phyloP scores from a whole-genome alignment of 2,329 filamentous ascomycete genomes.

The Graphilbum ipis-grandicollis region DNA sequence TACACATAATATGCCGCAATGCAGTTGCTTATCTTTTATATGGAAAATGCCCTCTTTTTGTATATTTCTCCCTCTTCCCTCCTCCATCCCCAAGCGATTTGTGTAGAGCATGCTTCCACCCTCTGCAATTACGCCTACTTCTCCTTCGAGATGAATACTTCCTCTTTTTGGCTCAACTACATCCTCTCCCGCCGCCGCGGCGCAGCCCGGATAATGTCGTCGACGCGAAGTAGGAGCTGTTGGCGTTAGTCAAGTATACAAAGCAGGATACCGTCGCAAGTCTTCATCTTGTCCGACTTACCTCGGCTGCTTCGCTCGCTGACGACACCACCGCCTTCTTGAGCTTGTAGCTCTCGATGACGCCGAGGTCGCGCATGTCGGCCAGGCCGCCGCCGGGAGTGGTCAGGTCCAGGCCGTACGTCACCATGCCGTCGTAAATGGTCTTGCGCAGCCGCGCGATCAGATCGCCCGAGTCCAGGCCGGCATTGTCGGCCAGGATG shows the following conservation, averaged over 20 bases:
- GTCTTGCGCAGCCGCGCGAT: constrained; percentile 82
- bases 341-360: constrained; percentile 96
- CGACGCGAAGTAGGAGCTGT: constrained; percentile 76
- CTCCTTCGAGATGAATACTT: no score
- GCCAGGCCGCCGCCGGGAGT: constrained; percentile 82
- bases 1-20: no score
- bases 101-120: no score
- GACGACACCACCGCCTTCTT: constrained; percentile 97
- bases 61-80: no score
- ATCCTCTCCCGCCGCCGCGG: constrained; percentile 61
- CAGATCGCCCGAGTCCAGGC: constrained; percentile 86
- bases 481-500: constrained; percentile 93
- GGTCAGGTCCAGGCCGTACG: constrained; percentile 75
- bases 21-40: no score
- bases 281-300: no score
- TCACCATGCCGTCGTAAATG: constrained; percentile 87
- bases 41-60: no score
- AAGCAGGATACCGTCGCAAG: no score
- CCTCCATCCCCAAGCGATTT: no score
- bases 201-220: constrained; percentile 93
- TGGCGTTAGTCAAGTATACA: not conserved
- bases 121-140: no score
- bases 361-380: constrained; percentile 89
- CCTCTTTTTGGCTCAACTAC: no score
- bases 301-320: constrained; percentile 90